Conservation (phyloP, 371 early-diverging fungal genomes). For the Dichotomocladium elegans region DNA sequence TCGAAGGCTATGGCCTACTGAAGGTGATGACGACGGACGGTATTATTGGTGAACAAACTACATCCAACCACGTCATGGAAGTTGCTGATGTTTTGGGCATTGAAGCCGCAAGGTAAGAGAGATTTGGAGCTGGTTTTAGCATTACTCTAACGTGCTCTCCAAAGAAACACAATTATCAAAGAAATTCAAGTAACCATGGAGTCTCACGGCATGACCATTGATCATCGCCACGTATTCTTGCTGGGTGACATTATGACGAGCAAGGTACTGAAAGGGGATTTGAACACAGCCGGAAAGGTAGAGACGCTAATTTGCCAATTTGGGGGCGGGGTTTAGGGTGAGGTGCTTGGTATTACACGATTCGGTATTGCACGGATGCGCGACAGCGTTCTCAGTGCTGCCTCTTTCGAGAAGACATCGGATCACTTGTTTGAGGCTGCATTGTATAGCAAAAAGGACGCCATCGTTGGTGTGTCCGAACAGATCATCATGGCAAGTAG, state of each 20-base stretch:
- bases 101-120: slow-evolving; percentile 81
- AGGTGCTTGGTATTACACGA: slow-evolving; percentile 98
- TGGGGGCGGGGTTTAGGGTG: slow-evolving; percentile 61
- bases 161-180: slow-evolving; percentile 71
- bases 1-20: slow-evolving; percentile 94
- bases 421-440: slow-evolving; percentile 99
- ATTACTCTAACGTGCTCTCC: neutral
- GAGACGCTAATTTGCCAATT: too few species aligned
- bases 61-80: slow-evolving; percentile 96
- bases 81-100: slow-evolving; percentile 93
- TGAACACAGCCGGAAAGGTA: too few species aligned
- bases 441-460: slow-evolving; percentile 88
- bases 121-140: neutral
- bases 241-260: slow-evolving; percentile 99
- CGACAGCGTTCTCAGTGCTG: slow-evolving; percentile 98
- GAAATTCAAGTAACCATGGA: slow-evolving; percentile 89
- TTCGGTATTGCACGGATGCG: slow-evolving; percentile 99
- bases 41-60: slow-evolving; percentile 79
- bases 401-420: slow-evolving; percentile 99
- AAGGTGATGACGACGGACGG: slow-evolving; percentile 90
- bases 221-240: slow-evolving; percentile 96
- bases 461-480: slow-evolving; percentile 96
- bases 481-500: slow-evolving; percentile 89
- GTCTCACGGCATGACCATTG: slow-evolving; percentile 96
- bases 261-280: too few species aligned